Conservation (phyloP, 2,329 filamentous ascomycete genomes). For the Penicillium hordei region DNA sequence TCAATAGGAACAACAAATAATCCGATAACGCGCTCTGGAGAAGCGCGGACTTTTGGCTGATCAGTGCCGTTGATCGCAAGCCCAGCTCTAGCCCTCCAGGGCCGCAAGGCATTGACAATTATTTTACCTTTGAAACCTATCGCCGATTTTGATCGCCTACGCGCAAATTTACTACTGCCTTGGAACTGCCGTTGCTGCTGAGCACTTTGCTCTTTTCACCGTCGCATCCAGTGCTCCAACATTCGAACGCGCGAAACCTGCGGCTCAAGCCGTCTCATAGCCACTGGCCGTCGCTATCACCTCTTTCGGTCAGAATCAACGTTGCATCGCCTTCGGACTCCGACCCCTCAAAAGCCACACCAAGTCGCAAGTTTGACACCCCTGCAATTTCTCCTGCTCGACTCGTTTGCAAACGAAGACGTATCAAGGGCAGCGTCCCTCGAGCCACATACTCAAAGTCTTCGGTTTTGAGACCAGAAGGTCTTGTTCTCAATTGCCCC, state of each 20-base stretch:
- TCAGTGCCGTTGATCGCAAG: constrained; percentile 27
- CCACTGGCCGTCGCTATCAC: not conserved
- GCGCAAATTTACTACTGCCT: not conserved
- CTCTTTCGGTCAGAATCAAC: not conserved
- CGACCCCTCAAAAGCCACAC: not conserved
- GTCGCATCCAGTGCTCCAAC: constrained; percentile 14
- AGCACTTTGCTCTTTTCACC: not conserved
- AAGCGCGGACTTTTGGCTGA: constrained; percentile 31
- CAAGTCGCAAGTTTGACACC: not conserved
- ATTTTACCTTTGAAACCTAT: constrained; percentile 11
- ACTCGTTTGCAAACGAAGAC: not conserved
- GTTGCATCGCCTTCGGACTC: not conserved
- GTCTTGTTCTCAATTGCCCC: not conserved
- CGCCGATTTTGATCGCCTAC: constrained; percentile 1
- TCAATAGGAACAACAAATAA: constrained; percentile 10
- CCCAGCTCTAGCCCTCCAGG: constrained; percentile 21
- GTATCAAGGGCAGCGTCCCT: constrained; percentile 9
- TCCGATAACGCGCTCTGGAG: constrained; percentile 32
- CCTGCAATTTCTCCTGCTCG: not conserved
- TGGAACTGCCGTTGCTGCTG: not conserved
- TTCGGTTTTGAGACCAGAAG: not conserved
- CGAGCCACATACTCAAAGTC: not conserved
- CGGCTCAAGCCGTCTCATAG: not conserved
- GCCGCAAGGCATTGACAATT: constrained; percentile 22
- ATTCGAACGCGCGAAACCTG: constrained; percentile 19